Evolutionary conservation across 164 flowering plant species (phyloP), one percentile per base, ranked within the genome.

Genomic region (Warburgia ugandensis): DNA sequence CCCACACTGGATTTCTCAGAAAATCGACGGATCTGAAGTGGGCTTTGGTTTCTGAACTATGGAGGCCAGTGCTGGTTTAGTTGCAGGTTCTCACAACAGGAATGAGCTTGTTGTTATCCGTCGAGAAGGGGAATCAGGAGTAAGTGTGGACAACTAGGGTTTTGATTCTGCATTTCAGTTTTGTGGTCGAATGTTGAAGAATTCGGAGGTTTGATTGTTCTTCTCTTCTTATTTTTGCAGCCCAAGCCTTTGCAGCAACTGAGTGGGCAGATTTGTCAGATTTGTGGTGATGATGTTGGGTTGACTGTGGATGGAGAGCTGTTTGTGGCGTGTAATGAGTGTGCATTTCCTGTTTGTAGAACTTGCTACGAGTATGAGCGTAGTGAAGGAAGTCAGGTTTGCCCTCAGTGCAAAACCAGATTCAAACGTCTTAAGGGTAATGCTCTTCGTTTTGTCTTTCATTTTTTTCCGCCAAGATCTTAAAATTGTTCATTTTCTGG

Each of bases 361-460:
- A 58, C 74, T 52, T 78, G 83, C 60, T 78, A 78, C 37, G 83
- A 75, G 59, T 78, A 78, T 54, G 83, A 78, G 59, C 60, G 83
- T 4, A 61, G 62, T 28, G 83, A 78, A 54, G 83, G 83, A 21
- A 73, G 47, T 39, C 80, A 78, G 56, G 70, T 66, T 32, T 75
- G 83, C 50, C 83, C 83, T 8, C 83, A 70, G 58, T 77, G 83
- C 72, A 77, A 77, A 49, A 77, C 83, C 60, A 63, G 79, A 32
- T 70, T 65, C 65, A 77, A 70, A 43, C 79, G 83, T 58, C 70
- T 72, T 32, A 75, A 68, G 47, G 79, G 79, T 75, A 37, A 39
- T 10, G 12, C 32, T 29, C n/a, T 48, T 14, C 6, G 9, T 8
- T 11, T 19, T 37, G 10, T 6, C 4, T 14, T 23, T 0, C 16